Conservation (phyloP, 257 asterid species). For the Forsythia suspensa region DNA sequence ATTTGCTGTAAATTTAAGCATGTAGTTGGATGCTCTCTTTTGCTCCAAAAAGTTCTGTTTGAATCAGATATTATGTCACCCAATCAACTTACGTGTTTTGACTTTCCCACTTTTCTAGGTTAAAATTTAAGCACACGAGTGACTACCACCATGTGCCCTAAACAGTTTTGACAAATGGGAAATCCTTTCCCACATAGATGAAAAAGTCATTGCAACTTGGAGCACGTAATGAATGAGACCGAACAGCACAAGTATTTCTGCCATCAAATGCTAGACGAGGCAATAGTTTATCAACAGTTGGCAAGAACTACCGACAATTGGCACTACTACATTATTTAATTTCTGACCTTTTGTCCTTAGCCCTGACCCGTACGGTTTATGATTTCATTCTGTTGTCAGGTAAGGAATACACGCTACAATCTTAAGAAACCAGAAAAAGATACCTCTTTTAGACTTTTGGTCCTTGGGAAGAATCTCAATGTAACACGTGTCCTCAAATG, state of each 20-base stretch:
- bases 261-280: neutral
- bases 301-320: neutral
- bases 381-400: neutral
- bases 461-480: conserved; percentile 88
- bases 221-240: conserved; percentile 3
- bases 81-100: too few relatives aligned
- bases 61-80: too few relatives aligned
- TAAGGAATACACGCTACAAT: neutral
- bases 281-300: neutral
- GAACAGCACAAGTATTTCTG: conserved; percentile 1
- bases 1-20: neutral
- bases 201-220: neutral
- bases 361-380: too few relatives aligned
- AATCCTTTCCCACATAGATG: neutral
- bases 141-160: too few relatives aligned
- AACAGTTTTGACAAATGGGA: too few relatives aligned
- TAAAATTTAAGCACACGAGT: too few relatives aligned
- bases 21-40: neutral
- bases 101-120: too few relatives aligned
- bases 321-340: neutral
- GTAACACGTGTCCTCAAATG: conserved; percentile 90
- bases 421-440: neutral
- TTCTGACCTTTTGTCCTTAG: too few relatives aligned
- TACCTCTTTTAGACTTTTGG: conserved; percentile 86
- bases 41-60: neutral